phyloP scores from a whole-genome alignment of 1,139 yeast species.

The Yamadazyma trypodendri region DNA sequence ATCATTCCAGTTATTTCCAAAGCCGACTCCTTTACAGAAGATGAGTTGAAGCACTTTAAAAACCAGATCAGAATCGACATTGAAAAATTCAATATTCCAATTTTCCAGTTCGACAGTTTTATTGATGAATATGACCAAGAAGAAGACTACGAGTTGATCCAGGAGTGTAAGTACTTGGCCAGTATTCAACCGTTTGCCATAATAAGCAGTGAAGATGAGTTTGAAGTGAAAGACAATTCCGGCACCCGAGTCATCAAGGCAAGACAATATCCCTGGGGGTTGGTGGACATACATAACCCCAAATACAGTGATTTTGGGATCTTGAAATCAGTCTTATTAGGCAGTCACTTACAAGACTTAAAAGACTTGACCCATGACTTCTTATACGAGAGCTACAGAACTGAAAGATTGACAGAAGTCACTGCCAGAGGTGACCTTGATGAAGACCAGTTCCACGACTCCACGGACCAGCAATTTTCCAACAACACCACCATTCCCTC shows the following conservation, averaged over 20 bases:
- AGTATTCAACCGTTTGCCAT: constrained; percentile 84
- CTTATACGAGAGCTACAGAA: constrained; percentile 88
- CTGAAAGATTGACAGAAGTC: constrained; percentile 67
- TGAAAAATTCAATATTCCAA: constrained; percentile 73
- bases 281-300: constrained; percentile 80
- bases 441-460: constrained; percentile 30
- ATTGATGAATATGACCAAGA: constrained; percentile 50
- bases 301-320: constrained; percentile 81
- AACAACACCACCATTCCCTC: constrained; percentile 49
- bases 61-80: constrained; percentile 65
- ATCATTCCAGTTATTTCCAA: constrained; percentile 85
- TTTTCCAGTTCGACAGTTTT: constrained; percentile 66
- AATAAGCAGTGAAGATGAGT: constrained; percentile 65
- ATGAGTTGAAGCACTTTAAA: constrained; percentile 64
- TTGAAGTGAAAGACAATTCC: constrained; percentile 52
- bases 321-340: constrained; percentile 77
- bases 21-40: constrained; percentile 80
- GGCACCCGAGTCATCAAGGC: constrained; percentile 66
- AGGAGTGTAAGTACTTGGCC: constrained; percentile 76
- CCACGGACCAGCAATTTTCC: constrained; percentile 17
- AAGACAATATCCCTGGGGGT: constrained; percentile 94
- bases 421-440: constrained; percentile 31
- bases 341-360: constrained; percentile 91
- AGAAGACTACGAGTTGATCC: constrained; percentile 72
- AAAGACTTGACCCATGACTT: constrained; percentile 92